phyloP scores from a whole-genome alignment of 176 grass and related monocot genomes.

The Zoysia japonica region DNA sequence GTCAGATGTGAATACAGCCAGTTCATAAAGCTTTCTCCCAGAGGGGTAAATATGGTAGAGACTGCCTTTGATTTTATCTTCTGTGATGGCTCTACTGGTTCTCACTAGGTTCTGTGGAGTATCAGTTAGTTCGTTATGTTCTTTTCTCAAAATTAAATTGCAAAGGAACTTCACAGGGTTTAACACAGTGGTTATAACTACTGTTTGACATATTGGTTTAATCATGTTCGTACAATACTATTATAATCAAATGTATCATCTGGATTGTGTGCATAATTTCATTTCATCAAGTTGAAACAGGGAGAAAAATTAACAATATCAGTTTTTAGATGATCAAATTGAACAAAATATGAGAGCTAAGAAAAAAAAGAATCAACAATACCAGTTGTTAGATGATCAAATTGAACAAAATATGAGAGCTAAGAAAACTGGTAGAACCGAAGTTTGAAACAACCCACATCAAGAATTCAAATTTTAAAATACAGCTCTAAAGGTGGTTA shows the following conservation, averaged over 20 bases:
- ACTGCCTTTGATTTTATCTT: background rate
- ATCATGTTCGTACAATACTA: background rate
- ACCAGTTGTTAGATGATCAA: background rate
- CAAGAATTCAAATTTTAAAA: background rate
- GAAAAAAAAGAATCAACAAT: background rate
- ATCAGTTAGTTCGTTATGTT: background rate
- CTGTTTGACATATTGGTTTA: background rate
- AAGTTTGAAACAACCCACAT: background rate
- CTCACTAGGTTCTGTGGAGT: background rate
- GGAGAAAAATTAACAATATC: background rate
- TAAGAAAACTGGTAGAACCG: background rate
- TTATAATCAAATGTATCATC: background rate
- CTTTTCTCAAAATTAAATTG: constrained; percentile 13
- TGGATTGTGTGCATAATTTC: background rate
- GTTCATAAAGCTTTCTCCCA: background rate
- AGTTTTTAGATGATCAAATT: background rate
- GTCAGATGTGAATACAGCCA: background rate
- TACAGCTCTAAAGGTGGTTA: background rate
- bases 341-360: background rate
- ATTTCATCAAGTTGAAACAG: background rate
- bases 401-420: background rate
- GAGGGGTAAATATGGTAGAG: background rate
- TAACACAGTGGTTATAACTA: background rate
- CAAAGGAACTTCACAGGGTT: background rate
- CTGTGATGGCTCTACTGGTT: background rate